A percentile compares a stretch with the other conserved stretches of the same genome.
Conservation (phyloP, 2,329 filamentous ascomycete species). For the Neocatenulostroma microsporum region DNA sequence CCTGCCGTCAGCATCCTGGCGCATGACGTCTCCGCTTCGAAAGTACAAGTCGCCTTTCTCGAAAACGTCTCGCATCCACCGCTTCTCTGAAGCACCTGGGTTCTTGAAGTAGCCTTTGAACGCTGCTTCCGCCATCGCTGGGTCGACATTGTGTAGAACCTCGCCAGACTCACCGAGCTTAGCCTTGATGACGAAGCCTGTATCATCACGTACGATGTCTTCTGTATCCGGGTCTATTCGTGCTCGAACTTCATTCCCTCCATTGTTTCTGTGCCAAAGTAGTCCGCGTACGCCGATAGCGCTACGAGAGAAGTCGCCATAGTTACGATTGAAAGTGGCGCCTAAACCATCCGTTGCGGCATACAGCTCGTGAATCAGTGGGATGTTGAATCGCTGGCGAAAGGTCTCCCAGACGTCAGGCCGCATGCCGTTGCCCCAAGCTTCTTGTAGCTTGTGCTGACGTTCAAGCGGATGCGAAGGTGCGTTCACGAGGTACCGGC, state of each 20-base stretch:
- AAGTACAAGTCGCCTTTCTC: constrained; percentile 73
- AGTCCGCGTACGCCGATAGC: constrained; percentile 20
- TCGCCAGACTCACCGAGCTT: constrained; percentile 62
- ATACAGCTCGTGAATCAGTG: constrained; percentile 29
- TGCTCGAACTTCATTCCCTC: constrained; percentile 47
- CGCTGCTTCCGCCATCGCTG: constrained; percentile 50
- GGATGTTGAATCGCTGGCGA: constrained; percentile 55
- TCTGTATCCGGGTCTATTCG: constrained; percentile 61
- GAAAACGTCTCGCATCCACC: constrained; percentile 66
- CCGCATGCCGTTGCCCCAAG: constrained; percentile 74
- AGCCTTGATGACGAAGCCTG: constrained; percentile 59
- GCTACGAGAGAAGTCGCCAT: constrained; percentile 20
- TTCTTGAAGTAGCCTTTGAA: constrained; percentile 84
- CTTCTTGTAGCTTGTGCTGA: constrained; percentile 60
- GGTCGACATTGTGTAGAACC: constrained; percentile 61
- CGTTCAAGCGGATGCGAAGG: constrained; percentile 59
- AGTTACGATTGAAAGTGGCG: constrained; percentile 21
- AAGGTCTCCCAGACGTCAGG: constrained; percentile 69
- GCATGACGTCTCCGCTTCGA: constrained; percentile 69
- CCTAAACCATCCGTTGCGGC: constrained; percentile 29
- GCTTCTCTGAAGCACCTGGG: constrained; percentile 57
- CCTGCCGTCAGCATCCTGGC: constrained; percentile 60
- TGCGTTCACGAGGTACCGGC: constrained; percentile 68
- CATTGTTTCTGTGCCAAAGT: constrained; percentile 20
- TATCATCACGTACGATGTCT: constrained; percentile 55